Conservation (phyloP, 2,329 filamentous ascomycete species). For the Aspergillus ruber region DNA sequence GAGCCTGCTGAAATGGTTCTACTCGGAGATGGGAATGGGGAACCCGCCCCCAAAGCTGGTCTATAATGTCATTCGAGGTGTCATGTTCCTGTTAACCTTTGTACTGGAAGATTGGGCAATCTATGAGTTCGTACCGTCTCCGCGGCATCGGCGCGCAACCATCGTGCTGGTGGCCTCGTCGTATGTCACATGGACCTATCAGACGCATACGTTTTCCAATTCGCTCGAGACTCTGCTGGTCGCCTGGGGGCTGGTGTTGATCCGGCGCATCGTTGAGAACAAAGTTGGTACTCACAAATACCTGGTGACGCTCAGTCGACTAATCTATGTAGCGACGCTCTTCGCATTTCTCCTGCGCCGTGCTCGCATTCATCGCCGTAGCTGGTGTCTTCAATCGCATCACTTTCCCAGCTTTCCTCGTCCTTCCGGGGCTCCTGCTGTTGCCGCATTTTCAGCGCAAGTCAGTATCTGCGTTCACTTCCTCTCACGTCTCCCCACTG, state of each 20-base stretch:
- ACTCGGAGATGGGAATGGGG: constrained; percentile 73
- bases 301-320: neutral
- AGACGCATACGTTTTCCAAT: constrained; percentile 97
- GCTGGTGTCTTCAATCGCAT: constrained; percentile 94
- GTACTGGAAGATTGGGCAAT: constrained; percentile 97
- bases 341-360: constrained; percentile 65
- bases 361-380: constrained; percentile 74
- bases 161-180: constrained; percentile 85
- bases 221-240: constrained; percentile 91
- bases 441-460: constrained; percentile 78
- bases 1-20: constrained; percentile 86
- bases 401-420: constrained; percentile 87
- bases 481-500: constrained; percentile 1
- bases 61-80: constrained; percentile 78
- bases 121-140: constrained; percentile 77
- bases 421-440: constrained; percentile 75
- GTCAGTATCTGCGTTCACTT: constrained; percentile 43
- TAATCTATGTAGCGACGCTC: constrained; percentile 56
- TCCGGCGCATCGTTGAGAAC: constrained; percentile 74
- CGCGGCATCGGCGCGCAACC: constrained; percentile 63
- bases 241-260: constrained; percentile 86
- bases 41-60: constrained; percentile 72
- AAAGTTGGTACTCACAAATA: constrained; percentile 49
- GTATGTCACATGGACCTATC: constrained; percentile 98
- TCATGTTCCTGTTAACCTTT: constrained; percentile 95